Conservation (phyloP, 306 rosid genomes). For the Leucaena leucocephala region DNA sequence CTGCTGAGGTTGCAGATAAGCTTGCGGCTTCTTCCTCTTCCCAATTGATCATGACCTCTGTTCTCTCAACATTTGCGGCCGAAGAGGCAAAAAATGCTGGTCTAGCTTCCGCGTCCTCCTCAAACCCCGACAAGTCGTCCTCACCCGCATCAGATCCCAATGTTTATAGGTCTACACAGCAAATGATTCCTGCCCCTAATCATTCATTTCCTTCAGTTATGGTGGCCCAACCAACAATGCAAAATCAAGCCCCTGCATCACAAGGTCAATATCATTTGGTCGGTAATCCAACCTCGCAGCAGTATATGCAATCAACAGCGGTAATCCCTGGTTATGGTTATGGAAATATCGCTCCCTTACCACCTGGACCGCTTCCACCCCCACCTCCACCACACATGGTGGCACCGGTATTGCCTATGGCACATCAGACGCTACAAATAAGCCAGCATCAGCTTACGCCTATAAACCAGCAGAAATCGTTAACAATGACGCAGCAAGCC, state of each 20-base stretch:
- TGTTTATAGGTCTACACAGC: conserved; percentile 60
- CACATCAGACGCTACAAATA: conserved; percentile 53
- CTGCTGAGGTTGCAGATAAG: conserved; percentile 94
- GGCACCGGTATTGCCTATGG: conserved; percentile 58
- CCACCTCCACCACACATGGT: conserved; percentile 61
- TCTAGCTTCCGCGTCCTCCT: conserved; percentile 48
- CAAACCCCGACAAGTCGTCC: conserved; percentile 55
- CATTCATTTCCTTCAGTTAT: conserved; percentile 74
- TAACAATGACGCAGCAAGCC: conserved; percentile 53
- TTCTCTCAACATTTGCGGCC: conserved; percentile 86
- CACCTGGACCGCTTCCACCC: conserved; percentile 42
- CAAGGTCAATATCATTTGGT: conserved; percentile 74
- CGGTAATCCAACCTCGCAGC: conserved; percentile 65
- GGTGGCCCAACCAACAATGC: conserved; percentile 56
- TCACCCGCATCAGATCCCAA: conserved; percentile 55
- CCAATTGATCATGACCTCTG: conserved; percentile 87
- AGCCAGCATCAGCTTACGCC: conserved; percentile 37
- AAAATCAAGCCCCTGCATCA: conserved; percentile 54
- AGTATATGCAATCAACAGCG: conserved; percentile 65
- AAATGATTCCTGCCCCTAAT: conserved; percentile 50
- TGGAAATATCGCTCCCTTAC: conserved; percentile 58
- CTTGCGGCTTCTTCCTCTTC: conserved; percentile 92
- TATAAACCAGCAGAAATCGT: conserved; percentile 48
- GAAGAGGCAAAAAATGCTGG: conserved; percentile 84
- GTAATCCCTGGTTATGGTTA: conserved; percentile 65